These are phyloP conservation scores for Cephalotrichum gorgonifer DNA, from an alignment of 2,329 filamentous ascomycete species.

Conservation along the genomic window DNA sequence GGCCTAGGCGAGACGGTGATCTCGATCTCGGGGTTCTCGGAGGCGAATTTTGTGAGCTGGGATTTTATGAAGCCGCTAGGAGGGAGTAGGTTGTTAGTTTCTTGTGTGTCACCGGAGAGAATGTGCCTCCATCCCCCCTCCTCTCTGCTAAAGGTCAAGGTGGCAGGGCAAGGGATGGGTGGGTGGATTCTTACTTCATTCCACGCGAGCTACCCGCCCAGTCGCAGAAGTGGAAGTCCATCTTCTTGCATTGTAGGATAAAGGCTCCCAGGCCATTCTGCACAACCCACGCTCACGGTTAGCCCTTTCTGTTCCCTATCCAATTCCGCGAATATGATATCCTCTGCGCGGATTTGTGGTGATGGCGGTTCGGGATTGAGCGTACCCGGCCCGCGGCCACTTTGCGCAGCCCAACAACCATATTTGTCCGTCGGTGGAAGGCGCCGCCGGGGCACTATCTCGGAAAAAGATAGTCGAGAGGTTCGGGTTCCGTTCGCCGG, in stretches of 20 bases:
- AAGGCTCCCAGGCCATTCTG: conserved; percentile 96
- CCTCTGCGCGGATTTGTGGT: too few relatives aligned
- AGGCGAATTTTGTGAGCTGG: conserved; percentile 66
- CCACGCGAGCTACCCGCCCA: conserved; percentile 86
- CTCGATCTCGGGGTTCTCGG: conserved; percentile 77
- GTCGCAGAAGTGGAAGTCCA: conserved; percentile 97
- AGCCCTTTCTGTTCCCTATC: conserved; percentile 7
- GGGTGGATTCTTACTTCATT: conserved; percentile 66
- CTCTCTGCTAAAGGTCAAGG: background rate
- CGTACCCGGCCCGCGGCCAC: conserved; percentile 44
- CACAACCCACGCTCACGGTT: conserved; percentile 3
- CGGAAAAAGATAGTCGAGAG: background rate
- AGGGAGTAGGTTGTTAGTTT: conserved; percentile 14
- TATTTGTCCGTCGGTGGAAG: conserved; percentile 14
- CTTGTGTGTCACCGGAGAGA: background rate
- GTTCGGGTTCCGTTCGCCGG: too few relatives aligned
- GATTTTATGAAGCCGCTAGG: conserved; percentile 70
- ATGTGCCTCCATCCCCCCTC: background rate
- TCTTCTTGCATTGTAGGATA: conserved; percentile 90
- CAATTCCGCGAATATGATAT: background rate
- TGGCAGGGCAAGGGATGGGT: background rate
- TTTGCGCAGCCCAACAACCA: conserved; percentile 44
- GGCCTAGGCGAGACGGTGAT: conserved; percentile 85
- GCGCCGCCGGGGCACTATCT: background rate
- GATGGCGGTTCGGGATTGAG: background rate